Base-by-base conservation (phyloP, 805 yeast species). In the Teunomyces tritomae region DNA sequence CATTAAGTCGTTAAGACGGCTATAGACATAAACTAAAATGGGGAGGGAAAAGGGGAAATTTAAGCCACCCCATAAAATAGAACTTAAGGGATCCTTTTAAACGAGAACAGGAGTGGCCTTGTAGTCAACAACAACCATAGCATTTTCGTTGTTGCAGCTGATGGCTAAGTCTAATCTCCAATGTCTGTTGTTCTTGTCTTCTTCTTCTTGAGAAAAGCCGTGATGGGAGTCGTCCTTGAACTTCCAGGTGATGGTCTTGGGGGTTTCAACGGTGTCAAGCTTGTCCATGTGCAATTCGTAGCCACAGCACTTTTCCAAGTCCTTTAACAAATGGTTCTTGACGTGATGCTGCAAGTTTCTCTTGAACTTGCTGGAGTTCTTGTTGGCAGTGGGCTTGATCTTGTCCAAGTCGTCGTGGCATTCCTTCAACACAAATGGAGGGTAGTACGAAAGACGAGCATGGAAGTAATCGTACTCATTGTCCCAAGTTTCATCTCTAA, bases 341-440 rank as follows among this genome's bases (percentile, higher is more conserved):
- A 86, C 73, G 59, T 86, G 92, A 64, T 86, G 92, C 58, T 83
- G 85, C 63, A 86, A 74, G 64, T 85, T 85, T 62, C 92, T 76
- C 50, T 80, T 81, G 61, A 84, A 86, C 65, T 85, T 85, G 57
- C 81, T 79, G 48, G 84, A 82, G 62, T 85, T 81, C 51, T 85
- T 82, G 66, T 85, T 85, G 74, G 80, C 82, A 37, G 86, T 80
- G 28, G 85, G 84, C 63, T 85, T 84, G 52, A 85, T 79, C 61
- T 83, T 84, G 45, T 85, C 90, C 49, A 83, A 80, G 58, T 85
- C 82, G 48, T 83, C 80, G 54, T 83, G 87, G 51, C 83, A 78
- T 48, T 82, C 85, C 53, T 78, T 77, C 63, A 84, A 54, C 42
- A 86, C 79, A 61, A 86, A 86, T 44, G 92, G 92, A 16, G 94